phyloP scores from a whole-genome alignment of 1,284 basidiomycete species.

The Termitomyces sp. region DNA sequence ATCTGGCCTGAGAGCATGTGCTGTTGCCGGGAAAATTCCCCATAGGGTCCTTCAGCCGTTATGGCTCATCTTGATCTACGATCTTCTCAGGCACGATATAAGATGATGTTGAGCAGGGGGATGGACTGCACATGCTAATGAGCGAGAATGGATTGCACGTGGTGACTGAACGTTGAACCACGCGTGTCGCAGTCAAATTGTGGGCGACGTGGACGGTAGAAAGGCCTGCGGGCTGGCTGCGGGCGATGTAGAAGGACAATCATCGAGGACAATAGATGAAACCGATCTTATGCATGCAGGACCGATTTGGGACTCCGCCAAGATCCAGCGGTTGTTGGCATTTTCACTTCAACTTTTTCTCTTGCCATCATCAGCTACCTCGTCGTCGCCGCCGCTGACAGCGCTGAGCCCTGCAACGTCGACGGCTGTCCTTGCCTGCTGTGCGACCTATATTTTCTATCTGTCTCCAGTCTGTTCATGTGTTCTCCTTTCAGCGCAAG shows the following conservation, averaged over 20 bases:
- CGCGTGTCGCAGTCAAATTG: not conserved
- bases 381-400: conserved; percentile 3
- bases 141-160: not conserved
- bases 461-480: conserved; percentile 15
- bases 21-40: not conserved
- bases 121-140: not conserved
- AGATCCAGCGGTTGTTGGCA: conserved; percentile 22
- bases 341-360: conserved; percentile 17
- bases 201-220: not conserved
- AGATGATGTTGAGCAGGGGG: not conserved
- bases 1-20: not conserved
- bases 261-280: conserved; percentile 14
- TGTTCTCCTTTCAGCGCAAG: conserved; percentile 26
- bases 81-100: conserved; percentile 19
- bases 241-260: conserved; percentile 7
- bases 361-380: conserved; percentile 12
- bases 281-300: conserved; percentile 20
- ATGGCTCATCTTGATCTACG: conserved; percentile 23
- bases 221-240: not conserved
- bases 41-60: not conserved
- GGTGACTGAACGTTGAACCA: not conserved
- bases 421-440: not conserved
- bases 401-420: not conserved
- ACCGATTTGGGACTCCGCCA: conserved; percentile 22
- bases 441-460: conserved; percentile 10